Base-by-base conservation (phyloP, 2,329 filamentous ascomycete genomes). In the Monosporascus sp. region DNA sequence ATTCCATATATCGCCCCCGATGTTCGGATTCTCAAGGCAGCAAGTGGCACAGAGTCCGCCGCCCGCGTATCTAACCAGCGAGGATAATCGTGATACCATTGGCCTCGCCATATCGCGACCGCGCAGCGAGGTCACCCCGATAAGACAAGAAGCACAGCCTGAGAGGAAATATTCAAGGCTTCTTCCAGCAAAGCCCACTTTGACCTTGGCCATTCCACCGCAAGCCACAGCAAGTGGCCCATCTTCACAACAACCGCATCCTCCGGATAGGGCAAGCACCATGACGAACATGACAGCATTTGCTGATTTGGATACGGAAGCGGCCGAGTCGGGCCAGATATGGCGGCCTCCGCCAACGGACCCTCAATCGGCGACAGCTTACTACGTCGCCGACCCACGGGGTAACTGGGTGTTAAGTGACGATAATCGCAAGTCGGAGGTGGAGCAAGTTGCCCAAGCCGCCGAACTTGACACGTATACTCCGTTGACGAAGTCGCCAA, bases 371-470 rank as follows among this genome's bases (percentile, higher is more conserved):
- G 74, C 75, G 0, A 71, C 73, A 2, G 73, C 75, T 1, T 73
- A 74, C 45, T 82, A 80, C 58, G 72, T 81, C 47, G 74, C 78
- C 36, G 79, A 83, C 61, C 76, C 72, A 62, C 71, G 72, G 58
- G 77, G 79, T 1, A 82, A 82, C 61, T 82, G 80, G 80, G 71
- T 79, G 17, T 69, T 81, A 7, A 72, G 72, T 37, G 75, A 74
- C 54, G 58, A 69, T 5, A 66, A 66, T 44, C 66, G 66, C 37
- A 58, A 53, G 47, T 62, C 61, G 3, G 56, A 62, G 26, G 41
- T 61, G 9, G 57, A 54, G 19, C 59, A 59, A 38, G 52, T 61
- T 3, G 47, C 48, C 1, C 57, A 61, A 38, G 53, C 53, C 14
- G 64, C 60, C 16, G 64, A 68, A 36, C 59, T 66, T 6, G 64